Conservation (phyloP, 495 filamentous ascomycete genomes). For the Penicillium manginii region DNA sequence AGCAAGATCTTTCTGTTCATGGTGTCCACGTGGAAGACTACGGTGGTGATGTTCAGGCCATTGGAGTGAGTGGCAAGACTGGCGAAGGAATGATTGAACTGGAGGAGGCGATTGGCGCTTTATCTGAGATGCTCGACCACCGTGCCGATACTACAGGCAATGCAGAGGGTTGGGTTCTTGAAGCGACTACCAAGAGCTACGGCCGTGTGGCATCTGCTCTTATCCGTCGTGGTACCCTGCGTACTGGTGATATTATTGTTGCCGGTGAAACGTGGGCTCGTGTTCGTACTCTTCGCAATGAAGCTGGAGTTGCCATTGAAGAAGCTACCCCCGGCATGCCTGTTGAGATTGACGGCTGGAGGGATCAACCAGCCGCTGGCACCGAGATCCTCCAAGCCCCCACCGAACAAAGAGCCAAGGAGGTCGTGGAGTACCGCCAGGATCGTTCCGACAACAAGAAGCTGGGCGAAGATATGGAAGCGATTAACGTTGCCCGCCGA, state of each 20-base stretch:
- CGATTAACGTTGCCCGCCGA: conserved; percentile 73
- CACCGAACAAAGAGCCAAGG: conserved; percentile 77
- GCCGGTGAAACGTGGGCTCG: conserved; percentile 85
- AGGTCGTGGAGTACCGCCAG: conserved; percentile 75
- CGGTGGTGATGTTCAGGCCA: conserved; percentile 91
- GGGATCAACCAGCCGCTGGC: conserved; percentile 86
- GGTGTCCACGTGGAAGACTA: conserved; percentile 93
- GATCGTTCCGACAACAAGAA: conserved; percentile 64
- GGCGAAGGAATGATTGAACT: conserved; percentile 90
- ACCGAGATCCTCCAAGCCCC: conserved; percentile 83
- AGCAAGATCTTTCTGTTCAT: conserved; percentile 81
- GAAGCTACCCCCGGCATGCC: conserved; percentile 87
- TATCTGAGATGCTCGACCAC: conserved; percentile 88
- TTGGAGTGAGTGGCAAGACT: conserved; percentile 90
- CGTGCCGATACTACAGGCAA: conserved; percentile 76
- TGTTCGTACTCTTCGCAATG: conserved; percentile 80
- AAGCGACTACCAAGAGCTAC: conserved; percentile 85
- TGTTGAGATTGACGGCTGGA: conserved; percentile 93
- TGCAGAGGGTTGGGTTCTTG: conserved; percentile 92
- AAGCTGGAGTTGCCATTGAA: conserved; percentile 72
- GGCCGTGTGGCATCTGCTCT: conserved; percentile 90
- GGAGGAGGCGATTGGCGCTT: conserved; percentile 82
- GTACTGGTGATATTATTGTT: conserved; percentile 80
- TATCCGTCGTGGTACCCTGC: conserved; percentile 83
- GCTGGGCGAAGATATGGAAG: conserved; percentile 70